phyloP scores from a whole-genome alignment of 345 rosid genomes.

The Schrenkiella parvula region DNA sequence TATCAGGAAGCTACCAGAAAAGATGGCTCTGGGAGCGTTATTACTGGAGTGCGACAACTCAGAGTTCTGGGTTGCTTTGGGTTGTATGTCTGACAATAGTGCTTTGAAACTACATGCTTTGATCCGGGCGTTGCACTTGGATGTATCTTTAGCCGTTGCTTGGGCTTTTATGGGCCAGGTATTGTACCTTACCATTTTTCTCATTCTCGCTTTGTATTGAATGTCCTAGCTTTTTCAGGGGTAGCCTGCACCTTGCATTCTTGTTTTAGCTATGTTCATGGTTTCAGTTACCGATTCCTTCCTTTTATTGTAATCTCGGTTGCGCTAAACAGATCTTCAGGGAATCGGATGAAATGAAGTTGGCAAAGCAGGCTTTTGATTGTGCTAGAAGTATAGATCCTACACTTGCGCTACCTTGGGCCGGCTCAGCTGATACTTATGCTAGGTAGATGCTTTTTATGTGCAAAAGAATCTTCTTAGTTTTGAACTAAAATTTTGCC shows the following conservation, averaged over 20 bases:
- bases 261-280: not conserved
- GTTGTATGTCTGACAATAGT: constrained; percentile 61
- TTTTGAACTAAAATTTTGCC: not conserved
- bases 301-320: not conserved
- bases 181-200: constrained; percentile 1
- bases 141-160: constrained; percentile 74
- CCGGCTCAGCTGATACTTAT: constrained; percentile 79
- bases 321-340: constrained; percentile 63
- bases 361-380: constrained; percentile 89
- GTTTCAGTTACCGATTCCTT: not conserved
- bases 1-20: constrained; percentile 86
- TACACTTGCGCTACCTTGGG: constrained; percentile 94
- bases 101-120: constrained; percentile 85
- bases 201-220: not conserved
- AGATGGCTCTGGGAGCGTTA: constrained; percentile 88
- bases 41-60: constrained; percentile 73
- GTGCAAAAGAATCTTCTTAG: constrained; percentile 1
- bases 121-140: constrained; percentile 86
- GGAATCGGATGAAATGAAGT: constrained; percentile 52
- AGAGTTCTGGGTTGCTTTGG: constrained; percentile 86
- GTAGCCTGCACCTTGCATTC: not conserved
- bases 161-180: constrained; percentile 98
- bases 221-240: not conserved
- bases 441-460: constrained; percentile 47
- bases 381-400: constrained; percentile 97